Conservation (phyloP, 139 green algal species). For the Zygnema cylindricum region DNA sequence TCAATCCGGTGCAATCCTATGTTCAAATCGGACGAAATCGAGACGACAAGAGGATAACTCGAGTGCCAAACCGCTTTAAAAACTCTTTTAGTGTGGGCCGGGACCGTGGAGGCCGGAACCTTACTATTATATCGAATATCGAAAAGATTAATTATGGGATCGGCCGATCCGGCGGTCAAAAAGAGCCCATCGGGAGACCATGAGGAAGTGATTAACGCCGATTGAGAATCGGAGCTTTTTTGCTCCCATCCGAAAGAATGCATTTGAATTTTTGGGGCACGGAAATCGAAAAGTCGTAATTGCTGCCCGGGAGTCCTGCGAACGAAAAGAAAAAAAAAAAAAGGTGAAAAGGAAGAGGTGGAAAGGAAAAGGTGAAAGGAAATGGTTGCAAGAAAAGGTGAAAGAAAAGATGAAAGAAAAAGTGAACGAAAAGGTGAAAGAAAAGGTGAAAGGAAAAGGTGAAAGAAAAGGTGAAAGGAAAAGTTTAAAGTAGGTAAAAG, state of each 20-base stretch:
- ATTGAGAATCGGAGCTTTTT: conserved; percentile 42
- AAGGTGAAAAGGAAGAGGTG: no score
- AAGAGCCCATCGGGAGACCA: conserved; percentile 51
- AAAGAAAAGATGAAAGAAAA: no score
- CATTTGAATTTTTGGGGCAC: conserved; percentile 19
- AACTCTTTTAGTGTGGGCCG: conserved; percentile 39
- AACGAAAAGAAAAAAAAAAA: background rate
- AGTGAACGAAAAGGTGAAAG: no score
- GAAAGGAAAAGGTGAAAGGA: no score
- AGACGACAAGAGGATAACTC: conserved; percentile 34
- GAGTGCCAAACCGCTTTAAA: conserved; percentile 45
- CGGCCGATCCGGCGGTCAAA: conserved; percentile 19
- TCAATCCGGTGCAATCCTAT: conserved; percentile 47
- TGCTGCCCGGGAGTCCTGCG: conserved; percentile 43
- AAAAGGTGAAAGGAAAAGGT: no score
- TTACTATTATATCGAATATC: conserved; percentile 48
- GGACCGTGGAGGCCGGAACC: conserved; percentile 34
- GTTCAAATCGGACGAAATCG: conserved; percentile 54
- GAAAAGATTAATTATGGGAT: conserved; percentile 52
- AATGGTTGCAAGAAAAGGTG: background rate
- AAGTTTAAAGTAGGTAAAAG: no score
- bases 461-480: no score
- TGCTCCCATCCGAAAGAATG: conserved; percentile 53
- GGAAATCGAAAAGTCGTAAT: conserved; percentile 41
- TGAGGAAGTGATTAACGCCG: conserved; percentile 48